Evolutionary conservation across 306 rosid species (phyloP), one percentile per base, ranked within the genome.

Genomic region (Oxytropis ochrocephala): DNA sequence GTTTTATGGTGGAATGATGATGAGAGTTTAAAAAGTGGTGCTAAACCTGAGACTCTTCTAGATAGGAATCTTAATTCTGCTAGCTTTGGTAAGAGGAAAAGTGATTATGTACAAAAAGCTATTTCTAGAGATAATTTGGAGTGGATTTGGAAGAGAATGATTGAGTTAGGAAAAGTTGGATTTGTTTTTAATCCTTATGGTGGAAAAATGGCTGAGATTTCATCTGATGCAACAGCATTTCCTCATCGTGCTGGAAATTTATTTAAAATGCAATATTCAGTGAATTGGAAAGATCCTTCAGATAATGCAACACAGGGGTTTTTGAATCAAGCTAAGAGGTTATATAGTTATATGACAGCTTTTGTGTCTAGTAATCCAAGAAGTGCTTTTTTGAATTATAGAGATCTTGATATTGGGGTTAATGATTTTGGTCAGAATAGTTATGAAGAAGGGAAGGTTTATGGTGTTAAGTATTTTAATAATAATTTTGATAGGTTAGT

Each of bases 201-300:
- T 6, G 85, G 85, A 5, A 81, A 51, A 64, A 81, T 81, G 85
- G 27, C 57, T n/a, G 58, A 77, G 72, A 77, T 73, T 13, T 1
- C 82, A 1, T 27, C 80, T 11, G 80, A 69, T 17, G 96, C 85
- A 0, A 79, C 88, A 0, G 82, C 97, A 5, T 91, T 91, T 42
- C 93, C 97, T 11, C 97, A 91, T 63, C 83, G 96, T 2, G 82
- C 83, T 0, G 97, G 97, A 11, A 91, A 85, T 1, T 4, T 91
- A 8, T 91, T 64, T 54, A 91, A 91, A 49, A 53, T 91, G 21
- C 97, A 91, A 36, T 87, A 86, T 74, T 85, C 89, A 0, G 79
- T 84, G 35, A 85, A 56, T 48, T 91, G 96, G 97, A 27, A 78
- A 1, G 87, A 79, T 8, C 68, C 75, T 4, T 77, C 82, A 11